Base-by-base conservation (phyloP, 2,329 filamentous ascomycete genomes). In the Aureobasidium sp. region DNA sequence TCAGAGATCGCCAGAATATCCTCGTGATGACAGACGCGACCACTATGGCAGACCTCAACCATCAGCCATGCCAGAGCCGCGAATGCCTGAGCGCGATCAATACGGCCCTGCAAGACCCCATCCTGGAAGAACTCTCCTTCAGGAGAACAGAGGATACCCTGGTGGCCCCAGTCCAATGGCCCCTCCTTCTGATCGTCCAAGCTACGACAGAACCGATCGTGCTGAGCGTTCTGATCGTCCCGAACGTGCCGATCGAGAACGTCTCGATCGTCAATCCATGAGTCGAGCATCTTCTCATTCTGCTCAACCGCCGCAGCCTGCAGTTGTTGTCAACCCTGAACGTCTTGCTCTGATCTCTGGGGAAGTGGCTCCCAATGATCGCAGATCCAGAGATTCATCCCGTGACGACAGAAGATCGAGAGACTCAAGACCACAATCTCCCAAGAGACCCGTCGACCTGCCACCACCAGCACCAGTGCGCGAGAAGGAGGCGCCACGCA, bases 271-370 rank as follows among this genome's bases (percentile, higher is more conserved):
- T 3, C 54, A 45, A 21, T 37, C 53, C 16, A 27, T 34, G 16
- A 32, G 42, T 41, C 30, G 54, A 45, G n/a, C 44, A 45, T 27
- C 60, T 52, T 50, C 61, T 32, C 54, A 44, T 27, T 30, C 53
- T 27, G n/a, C n/a, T 7, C 57, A 41, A 42, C 32, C 57, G 4
- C 29, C 41, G n/a, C 42, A 44, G n/a, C 39, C 49, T 16, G 15
- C 55, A 30, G 49, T 63, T 55, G 55, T 58, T 29, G 71, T 79
- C 44, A 78, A 79, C 59, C 76, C 77, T 11, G 76, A 73, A 21
- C 75, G 77, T 25, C 71, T 75, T 62, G 75, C 76, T 15, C 63
- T 77, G 39, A 76, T 79, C 45, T 71, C 74, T 34, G 68, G 63
- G 7, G 70, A 73, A 16, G 63, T 69, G 15, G 53, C 59, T 30